Evolutionary conservation across 805 yeast genomes (phyloP).

Genomic region (Kregervanrija pseudodelftensis): DNA sequence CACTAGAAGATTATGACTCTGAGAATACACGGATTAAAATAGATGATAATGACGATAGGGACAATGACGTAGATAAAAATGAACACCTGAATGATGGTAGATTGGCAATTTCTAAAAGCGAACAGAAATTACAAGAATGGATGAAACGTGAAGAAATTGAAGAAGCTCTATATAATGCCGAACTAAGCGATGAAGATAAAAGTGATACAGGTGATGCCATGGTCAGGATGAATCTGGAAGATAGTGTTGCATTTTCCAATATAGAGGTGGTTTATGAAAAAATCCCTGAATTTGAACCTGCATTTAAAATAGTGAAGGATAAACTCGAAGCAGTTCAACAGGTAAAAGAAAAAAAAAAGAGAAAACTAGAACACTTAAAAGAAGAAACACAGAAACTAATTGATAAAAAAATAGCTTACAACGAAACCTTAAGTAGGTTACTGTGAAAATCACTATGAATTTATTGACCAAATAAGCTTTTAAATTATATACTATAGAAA

Average conservation of each 20-base stretch:
- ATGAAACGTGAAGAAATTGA: conserved; percentile 26
- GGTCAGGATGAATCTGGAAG: too few species aligned
- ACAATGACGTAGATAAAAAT: conserved; percentile 15
- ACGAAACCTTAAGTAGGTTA: too few species aligned
- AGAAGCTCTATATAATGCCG: conserved; percentile 27
- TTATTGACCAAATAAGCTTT: too few species aligned
- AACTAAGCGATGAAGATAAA: conserved; percentile 9
- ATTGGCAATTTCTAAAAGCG: conserved; percentile 24
- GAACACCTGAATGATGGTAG: conserved; percentile 21
- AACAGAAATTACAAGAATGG: conserved; percentile 19
- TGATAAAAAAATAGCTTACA: too few species aligned
- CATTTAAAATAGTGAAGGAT: not conserved
- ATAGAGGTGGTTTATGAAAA: too few species aligned
- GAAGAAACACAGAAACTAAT: too few species aligned
- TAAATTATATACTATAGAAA: too few species aligned
- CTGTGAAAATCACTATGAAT: too few species aligned
- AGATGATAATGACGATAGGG: conserved; percentile 9
- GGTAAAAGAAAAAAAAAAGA: not conserved
- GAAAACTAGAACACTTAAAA: too few species aligned
- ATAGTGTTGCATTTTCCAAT: too few species aligned
- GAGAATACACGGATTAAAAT: conserved; percentile 5
- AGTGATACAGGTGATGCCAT: too few species aligned
- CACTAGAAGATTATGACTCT: conserved; percentile 6
- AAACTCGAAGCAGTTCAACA: not conserved
- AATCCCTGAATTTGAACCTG: not conserved